These are phyloP conservation scores for Oryza australiensis DNA, from an alignment of 176 grass and related monocot genomes.

Conservation along the genomic window DNA sequence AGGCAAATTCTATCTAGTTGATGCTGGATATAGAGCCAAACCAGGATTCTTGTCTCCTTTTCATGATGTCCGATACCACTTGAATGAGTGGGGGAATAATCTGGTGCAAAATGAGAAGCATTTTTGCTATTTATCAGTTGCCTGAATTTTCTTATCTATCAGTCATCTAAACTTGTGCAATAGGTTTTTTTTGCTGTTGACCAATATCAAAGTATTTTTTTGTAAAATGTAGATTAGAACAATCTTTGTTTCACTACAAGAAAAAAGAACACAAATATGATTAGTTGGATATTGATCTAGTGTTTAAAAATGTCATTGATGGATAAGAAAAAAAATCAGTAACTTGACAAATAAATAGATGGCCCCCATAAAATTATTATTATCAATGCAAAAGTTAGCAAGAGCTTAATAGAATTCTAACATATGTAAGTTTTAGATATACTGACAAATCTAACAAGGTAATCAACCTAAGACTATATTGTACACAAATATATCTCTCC, in stretches of 20 bases:
- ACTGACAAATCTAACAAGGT: background rate
- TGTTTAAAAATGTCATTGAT: too few species aligned
- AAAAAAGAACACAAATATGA: background rate
- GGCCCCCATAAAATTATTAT: background rate
- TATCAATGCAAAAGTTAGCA: conserved; percentile 1
- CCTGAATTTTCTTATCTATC: background rate
- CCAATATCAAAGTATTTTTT: background rate
- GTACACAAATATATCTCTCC: background rate
- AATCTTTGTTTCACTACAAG: background rate
- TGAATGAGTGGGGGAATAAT: too few species aligned
- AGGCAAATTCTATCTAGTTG: too few species aligned
- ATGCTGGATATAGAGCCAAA: too few species aligned
- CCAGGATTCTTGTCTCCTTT: too few species aligned
- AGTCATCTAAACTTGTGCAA: background rate
- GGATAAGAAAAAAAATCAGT: background rate
- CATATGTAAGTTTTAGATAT: background rate
- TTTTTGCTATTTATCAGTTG: background rate
- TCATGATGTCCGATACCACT: too few species aligned
- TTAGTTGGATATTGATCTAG: too few species aligned
- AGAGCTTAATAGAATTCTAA: conserved; percentile 4
- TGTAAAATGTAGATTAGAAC: background rate
- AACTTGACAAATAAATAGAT: background rate
- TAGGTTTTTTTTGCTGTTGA: background rate
- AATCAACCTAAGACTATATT: background rate
- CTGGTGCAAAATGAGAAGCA: background rate